Evolutionary conservation across 179 eudicot species (phyloP), one percentile per base, ranked within the genome.

Genomic region (Heliamphora pulchella): DNA sequence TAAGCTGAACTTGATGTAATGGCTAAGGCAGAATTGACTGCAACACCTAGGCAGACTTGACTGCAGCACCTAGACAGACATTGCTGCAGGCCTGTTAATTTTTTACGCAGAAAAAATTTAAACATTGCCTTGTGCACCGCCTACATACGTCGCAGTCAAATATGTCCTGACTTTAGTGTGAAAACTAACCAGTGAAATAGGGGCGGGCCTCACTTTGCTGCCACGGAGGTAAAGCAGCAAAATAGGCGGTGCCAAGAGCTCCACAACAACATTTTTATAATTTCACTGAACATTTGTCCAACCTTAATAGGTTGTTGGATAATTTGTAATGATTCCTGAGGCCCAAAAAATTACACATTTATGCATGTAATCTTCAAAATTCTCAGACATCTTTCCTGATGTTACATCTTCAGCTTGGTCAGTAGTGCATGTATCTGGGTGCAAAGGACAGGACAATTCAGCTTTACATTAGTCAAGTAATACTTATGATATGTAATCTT

Each of bases 1-100:
- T 81, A 18, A 69, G 50, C 41, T 69, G 74, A 79, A 72, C 54
- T 79, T 4, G 2, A 17, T 69, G 2, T 4, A 53, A 53, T 78
- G 74, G 39, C 9, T n/a, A 50, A 17, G 13, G 64, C 46, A 67
- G 44, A 47, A 71, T 46, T 75, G 44, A 3, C 18, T 58, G 44
- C 48, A 15, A 65, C 47, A n/a, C n/a, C n/a, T n/a, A n/a, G n/a
- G n/a, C n/a, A n/a, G n/a, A n/a, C n/a, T n/a, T n/a, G n/a, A n/a
- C n/a, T n/a, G n/a, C n/a, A n/a, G n/a, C n/a, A 51, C 31, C 47
- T 48, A 77, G 66, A 74, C 22, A 61, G 58, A 14, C 39, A 79
- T 74, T 48, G 66, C 78, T 61, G 6, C 10, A 22, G 5, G 57
- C 58, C 44, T 51, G 13, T n/a, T 15, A 74, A 44, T 47, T 62